Conservation (phyloP, 164 flowering plant genomes). For the Brasenia schreberi region DNA sequence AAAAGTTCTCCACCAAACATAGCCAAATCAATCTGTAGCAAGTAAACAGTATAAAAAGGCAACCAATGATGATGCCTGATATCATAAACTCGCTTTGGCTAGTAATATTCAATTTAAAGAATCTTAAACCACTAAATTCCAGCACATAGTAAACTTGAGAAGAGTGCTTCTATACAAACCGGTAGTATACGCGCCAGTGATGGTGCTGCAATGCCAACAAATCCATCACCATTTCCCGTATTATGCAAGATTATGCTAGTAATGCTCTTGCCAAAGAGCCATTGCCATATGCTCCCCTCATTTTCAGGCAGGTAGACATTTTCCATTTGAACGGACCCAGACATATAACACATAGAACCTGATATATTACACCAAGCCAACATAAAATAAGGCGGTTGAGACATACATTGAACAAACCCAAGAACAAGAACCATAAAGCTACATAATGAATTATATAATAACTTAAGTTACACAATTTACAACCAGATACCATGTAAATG, state of each 20-base stretch:
- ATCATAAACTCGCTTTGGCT: too few species aligned
- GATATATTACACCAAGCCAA: conserved; percentile 7
- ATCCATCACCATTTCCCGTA: conserved; percentile 73
- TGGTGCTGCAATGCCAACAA: conserved; percentile 96
- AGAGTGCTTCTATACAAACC: conserved; percentile 26
- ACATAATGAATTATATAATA: background rate
- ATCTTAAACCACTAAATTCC: too few species aligned
- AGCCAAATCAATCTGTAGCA: conserved; percentile 80
- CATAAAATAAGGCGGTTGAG: background rate
- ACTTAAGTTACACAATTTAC: background rate
- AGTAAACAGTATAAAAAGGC: background rate
- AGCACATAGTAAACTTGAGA: background rate
- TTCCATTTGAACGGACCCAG: conserved; percentile 85
- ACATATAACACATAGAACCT: conserved; percentile 98
- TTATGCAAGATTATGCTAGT: conserved; percentile 61
- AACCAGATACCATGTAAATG: background rate
- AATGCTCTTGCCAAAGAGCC: conserved; percentile 80
- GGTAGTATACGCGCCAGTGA: conserved; percentile 88
- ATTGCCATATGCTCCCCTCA: conserved; percentile 89
- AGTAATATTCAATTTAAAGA: too few species aligned
- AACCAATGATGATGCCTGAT: background rate
- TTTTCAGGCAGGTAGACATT: conserved; percentile 73
- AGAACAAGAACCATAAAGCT: background rate
- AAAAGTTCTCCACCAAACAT: conserved; percentile 77
- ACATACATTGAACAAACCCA: background rate